Evolutionary conservation across 2,329 filamentous ascomycete species (phyloP).

Genomic region (Dryadomyces quercivorus): DNA sequence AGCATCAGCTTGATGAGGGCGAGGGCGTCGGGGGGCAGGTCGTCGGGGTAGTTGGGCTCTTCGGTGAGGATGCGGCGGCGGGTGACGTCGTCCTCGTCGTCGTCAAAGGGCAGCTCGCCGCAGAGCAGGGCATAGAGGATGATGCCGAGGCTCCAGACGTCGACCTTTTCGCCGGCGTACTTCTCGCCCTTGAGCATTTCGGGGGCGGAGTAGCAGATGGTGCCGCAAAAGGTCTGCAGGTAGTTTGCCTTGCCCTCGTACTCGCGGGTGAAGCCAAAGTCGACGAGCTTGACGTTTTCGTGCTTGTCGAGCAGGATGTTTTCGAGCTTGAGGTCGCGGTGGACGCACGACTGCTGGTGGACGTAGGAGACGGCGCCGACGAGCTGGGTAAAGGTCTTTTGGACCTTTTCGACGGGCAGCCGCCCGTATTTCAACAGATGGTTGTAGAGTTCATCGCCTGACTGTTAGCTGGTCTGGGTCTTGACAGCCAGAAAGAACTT

Average conservation of each 20-base stretch:
- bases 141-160: constrained; percentile 85
- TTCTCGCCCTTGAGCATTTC: constrained; percentile 99
- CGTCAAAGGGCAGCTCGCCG: constrained; percentile 86
- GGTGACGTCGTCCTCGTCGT: constrained; percentile 83
- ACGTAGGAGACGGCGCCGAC: constrained; percentile 93
- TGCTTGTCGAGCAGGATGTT: constrained; percentile 94
- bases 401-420: constrained; percentile 73
- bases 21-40: constrained; percentile 65
- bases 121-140: constrained; percentile 74
- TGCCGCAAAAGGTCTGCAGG: constrained; percentile 94
- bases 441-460: constrained; percentile 94
- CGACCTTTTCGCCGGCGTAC: constrained; percentile 94
- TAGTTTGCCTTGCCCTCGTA: constrained; percentile 94
- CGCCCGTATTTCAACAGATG: constrained; percentile 82
- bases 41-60: constrained; percentile 75
- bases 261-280: constrained; percentile 96
- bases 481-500: too few species aligned
- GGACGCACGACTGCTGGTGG: constrained; percentile 88
- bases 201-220: constrained; percentile 92
- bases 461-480: too few species aligned
- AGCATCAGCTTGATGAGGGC: constrained; percentile 68
- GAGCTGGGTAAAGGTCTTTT: constrained; percentile 91
- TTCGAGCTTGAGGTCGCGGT: constrained; percentile 92
- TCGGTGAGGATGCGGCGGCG: constrained; percentile 74
- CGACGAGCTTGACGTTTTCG: constrained; percentile 93